Base-by-base conservation (phyloP, 108 stramenopile genomes). In the Pseudonitzschia pungens region DNA sequence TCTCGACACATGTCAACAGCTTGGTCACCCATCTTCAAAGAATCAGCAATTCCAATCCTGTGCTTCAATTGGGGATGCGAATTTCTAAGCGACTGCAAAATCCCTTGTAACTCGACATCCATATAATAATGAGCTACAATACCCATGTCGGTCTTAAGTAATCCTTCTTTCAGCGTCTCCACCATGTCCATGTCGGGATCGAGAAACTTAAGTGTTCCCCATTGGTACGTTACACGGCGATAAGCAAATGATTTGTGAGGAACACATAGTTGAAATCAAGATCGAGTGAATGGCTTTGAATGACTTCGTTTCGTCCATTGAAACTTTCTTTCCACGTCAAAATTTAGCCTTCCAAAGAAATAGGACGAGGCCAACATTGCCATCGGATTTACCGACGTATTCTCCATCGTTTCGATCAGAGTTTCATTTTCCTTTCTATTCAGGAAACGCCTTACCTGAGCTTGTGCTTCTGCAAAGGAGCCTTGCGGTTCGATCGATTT, bases 91-190 rank as follows among this genome's bases (percentile, higher is more conserved):
- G 92, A 86, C 53, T 80, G 78, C 58, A 94, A 74, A n/a, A 92
- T 84, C 50, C 93, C 94, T 76, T 97, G 97, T 64, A 98, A 75
- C 80, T 98, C 97, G 29, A 96, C 95, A 74, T 98, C 97, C 97
- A 98, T 98, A 85, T 98, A 98, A 73, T 95, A 98, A 69, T 98
- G 97, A 11, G 96, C 97, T 15, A 97, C 96, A 66, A 98, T 86
- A 28, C 96, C 95, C 70, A 94, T 86, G 45, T 96, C 90, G 26
- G 83, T 78, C 21, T 74, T 56, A 26, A 84, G 42, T 33, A 98
- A 79, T 12, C 71, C 70, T 42, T 73, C 73, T 22, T 86, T 68
- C 18, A 97, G 70, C 5, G 70, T 67, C 18, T 73, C 76, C 50
- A 98, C 96, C 16, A 80, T 69, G 0, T 84, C 80, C 20, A 77